Percentiles rank a stretch among this genome's conserved stretches.
These are phyloP conservation scores for Syzygium malaccense DNA, from an alignment of 441 rosid species.

Conservation along the genomic window DNA sequence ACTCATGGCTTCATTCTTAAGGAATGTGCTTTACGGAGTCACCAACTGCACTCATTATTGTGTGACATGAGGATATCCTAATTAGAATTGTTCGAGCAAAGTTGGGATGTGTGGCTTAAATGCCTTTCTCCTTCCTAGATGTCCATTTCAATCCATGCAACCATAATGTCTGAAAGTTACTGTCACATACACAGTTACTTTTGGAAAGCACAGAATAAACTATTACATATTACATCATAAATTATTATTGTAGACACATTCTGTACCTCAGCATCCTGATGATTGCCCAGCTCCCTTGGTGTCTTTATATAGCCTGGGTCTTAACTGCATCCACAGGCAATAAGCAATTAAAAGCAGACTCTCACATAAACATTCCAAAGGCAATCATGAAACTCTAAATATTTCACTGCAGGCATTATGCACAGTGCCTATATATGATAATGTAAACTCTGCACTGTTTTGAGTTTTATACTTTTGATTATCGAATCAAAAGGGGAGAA, in stretches of 20 bases:
- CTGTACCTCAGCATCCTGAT: constrained; percentile 46
- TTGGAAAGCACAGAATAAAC: neutral
- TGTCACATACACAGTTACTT: neutral
- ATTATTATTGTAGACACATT: neutral
- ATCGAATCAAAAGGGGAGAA: neutral
- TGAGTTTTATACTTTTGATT: neutral
- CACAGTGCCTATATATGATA: neutral
- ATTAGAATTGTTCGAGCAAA: neutral
- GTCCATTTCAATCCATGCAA: neutral
- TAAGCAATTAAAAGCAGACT: neutral
- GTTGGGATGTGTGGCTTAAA: neutral
- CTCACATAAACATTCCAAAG: neutral
- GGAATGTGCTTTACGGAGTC: neutral
- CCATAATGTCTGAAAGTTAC: neutral
- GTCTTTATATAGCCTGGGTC: constrained; percentile 80
- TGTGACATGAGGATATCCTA: neutral
- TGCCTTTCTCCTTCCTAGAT: neutral
- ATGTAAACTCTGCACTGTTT: neutral
- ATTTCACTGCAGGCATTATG: neutral
- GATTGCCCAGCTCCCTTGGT: constrained; percentile 29
- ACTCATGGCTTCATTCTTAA: neutral
- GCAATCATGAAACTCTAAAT: neutral
- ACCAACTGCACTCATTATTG: neutral
- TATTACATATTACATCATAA: neutral
- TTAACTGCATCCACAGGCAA: constrained; percentile 44